Base-by-base conservation (phyloP, 2,329 filamentous ascomycete species). In the Sclerotinia subarctica region DNA sequence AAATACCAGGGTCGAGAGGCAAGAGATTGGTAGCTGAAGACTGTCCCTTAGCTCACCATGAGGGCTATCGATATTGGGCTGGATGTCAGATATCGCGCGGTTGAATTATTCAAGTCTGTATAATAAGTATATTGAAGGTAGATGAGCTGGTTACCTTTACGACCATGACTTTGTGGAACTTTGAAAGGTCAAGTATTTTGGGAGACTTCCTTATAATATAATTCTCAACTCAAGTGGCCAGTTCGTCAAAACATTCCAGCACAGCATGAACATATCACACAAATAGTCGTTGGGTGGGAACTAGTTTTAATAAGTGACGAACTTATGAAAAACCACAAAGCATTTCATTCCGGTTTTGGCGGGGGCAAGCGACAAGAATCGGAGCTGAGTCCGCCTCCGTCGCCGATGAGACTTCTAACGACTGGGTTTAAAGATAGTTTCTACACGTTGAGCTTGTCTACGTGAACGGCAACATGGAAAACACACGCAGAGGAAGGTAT, bases 301-400 rank as follows among this genome's bases (percentile, higher is more conserved):
- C 17, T 56, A 38, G 10, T 38, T n/a, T 56, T 21, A 10, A 7
- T 32, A 21, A n/a, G 29, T 5, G 52, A 21, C n/a, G 29, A 35
- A 54, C 4, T 38, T 6, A n/a, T 21, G 11, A 10, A 56, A 38
- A n/a, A 26, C 3, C 32, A 51, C 26, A 8, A 62, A 8, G 26
- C 13, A n/a, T 51, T 62, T 15, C 11, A 51, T 24, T 17, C 35
- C 19, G 21, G 19, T 58, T 65, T 21, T 15, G n/a, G n/a, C 17
- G 10, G 21, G 5, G 21, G n/a, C 38, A 32, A 19, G 47, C 62
- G 24, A 58, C 15, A 15, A 35, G 42, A 46, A 38, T 65, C 63
- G 63, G 63, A 35, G 63, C 10, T 17, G 35, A 58, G 42, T 24
- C 63, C 63, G 49, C 35, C 26, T 47, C 63, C n/a, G n/a, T n/a